A percentile compares a stretch with the other conserved stretches of the same genome.
Evolutionary conservation across 2,329 filamentous ascomycete species (phyloP).

Genomic region (Fusarium proliferatum): DNA sequence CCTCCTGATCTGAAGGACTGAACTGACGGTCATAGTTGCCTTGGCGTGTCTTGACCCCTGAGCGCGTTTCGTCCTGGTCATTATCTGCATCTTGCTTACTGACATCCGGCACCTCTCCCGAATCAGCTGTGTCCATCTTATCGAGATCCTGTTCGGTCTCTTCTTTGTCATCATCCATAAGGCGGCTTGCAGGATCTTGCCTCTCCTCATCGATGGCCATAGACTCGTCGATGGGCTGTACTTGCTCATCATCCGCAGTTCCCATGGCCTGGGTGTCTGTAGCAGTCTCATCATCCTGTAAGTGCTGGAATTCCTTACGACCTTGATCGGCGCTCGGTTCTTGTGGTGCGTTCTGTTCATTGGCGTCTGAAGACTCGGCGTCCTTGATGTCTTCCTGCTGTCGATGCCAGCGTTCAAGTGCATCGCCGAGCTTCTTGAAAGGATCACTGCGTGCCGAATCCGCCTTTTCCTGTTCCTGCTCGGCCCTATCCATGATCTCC

Average conservation of each 20-base stretch:
- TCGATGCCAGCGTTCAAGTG: conserved; percentile 91
- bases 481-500: conserved; percentile 60
- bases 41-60: conserved; percentile 69
- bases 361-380: conserved; percentile 55
- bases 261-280: conserved; percentile 94
- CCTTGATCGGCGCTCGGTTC: conserved; percentile 67
- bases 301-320: conserved; percentile 90
- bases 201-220: conserved; percentile 84
- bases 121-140: conserved; percentile 56
- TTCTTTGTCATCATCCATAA: conserved; percentile 67
- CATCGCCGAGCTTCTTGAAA: conserved; percentile 95
- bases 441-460: conserved; percentile 69
- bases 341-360: conserved; percentile 56
- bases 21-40: conserved; percentile 67
- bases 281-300: conserved; percentile 82
- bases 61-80: conserved; percentile 65
- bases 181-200: conserved; percentile 59
- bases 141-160: conserved; percentile 58
- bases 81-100: conserved; percentile 56
- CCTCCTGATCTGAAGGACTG: conserved; percentile 56
- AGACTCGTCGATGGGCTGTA: conserved; percentile 84
- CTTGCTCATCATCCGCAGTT: conserved; percentile 87
- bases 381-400: conserved; percentile 85
- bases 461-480: conserved; percentile 53
- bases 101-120: conserved; percentile 53